These are phyloP conservation scores for Dictyostelium purpureum DNA, from an alignment of 78 protist species.

Conservation along the genomic window DNA sequence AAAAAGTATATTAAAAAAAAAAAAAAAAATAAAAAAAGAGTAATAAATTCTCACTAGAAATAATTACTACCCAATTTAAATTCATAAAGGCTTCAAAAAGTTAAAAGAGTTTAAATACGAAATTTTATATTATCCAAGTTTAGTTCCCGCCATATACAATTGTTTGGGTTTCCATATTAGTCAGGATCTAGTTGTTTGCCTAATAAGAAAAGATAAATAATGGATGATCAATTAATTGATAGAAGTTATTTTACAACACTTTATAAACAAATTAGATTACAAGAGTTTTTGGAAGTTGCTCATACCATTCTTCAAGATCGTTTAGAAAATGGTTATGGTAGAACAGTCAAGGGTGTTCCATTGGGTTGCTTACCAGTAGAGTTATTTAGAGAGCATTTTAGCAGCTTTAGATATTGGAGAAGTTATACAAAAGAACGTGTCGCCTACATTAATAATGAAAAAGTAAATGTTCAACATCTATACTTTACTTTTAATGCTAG, in stretches of 20 bases:
- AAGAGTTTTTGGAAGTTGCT: conserved; percentile 75
- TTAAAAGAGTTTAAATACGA: not conserved
- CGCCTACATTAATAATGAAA: conserved; percentile 39
- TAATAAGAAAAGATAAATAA: not conserved
- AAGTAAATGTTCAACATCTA: conserved; percentile 56
- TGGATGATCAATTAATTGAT: conserved; percentile 71
- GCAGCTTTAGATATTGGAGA: conserved; percentile 47
- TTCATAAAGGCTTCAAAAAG: not conserved
- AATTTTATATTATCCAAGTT: not conserved
- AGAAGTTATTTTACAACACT: conserved; percentile 60
- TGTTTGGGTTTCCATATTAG: not conserved
- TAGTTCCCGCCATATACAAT: not conserved
- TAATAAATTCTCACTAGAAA: not conserved
- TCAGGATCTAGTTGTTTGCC: not conserved
- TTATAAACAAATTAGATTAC: conserved; percentile 77
- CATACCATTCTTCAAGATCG: conserved; percentile 70
- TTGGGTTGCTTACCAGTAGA: conserved; percentile 73
- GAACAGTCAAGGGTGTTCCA: conserved; percentile 71
- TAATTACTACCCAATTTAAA: not conserved
- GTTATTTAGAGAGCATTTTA: conserved; percentile 56
- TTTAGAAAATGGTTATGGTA: conserved; percentile 69
- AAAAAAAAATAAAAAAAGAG: not conserved
- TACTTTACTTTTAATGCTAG: conserved; percentile 68
- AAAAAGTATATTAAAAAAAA: conserved; percentile 3
- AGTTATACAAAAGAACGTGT: conserved; percentile 61